These are phyloP conservation scores for Fabrea salina DNA, from an alignment of 169 alveolate genomes.

Conservation along the genomic window DNA sequence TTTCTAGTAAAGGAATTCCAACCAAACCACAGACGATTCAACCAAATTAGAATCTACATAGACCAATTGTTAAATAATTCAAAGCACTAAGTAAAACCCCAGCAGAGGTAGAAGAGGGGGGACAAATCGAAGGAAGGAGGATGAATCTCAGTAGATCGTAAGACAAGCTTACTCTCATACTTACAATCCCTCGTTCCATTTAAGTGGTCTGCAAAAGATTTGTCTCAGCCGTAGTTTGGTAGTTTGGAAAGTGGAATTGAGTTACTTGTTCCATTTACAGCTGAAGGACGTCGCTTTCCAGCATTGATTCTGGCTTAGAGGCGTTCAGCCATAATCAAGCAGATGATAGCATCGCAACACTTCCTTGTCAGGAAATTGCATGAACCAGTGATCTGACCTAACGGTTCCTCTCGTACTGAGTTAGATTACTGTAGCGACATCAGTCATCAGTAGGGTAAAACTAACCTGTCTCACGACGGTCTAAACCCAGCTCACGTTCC, in stretches of 20 bases:
- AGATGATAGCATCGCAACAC: constrained; percentile 88
- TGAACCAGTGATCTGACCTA: constrained; percentile 80
- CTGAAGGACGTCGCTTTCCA: constrained; percentile 71
- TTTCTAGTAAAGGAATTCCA: too few relatives aligned
- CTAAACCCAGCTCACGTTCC: constrained; percentile 81
- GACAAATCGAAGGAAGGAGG: too few relatives aligned
- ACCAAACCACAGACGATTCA: too few relatives aligned
- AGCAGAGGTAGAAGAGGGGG: too few relatives aligned
- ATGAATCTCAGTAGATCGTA: too few relatives aligned
- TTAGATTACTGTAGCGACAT: constrained; percentile 71
- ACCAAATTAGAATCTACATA: too few relatives aligned
- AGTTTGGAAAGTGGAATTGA: constrained; percentile 64
- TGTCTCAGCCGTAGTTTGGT: constrained; percentile 67
- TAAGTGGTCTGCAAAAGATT: constrained; percentile 80
- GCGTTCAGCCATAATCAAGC: constrained; percentile 88
- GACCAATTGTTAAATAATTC: too few relatives aligned
- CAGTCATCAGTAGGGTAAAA: constrained; percentile 87
- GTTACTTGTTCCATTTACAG: constrained; percentile 57
- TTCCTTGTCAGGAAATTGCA: constrained; percentile 79
- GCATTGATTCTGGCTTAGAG: constrained; percentile 89
- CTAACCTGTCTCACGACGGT: constrained; percentile 93
- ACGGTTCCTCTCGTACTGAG: constrained; percentile 89
- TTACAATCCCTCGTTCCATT: constrained; percentile 72
- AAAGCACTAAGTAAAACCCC: too few relatives aligned
- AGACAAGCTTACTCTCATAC: too few relatives aligned